Percentiles rank a stretch among this genome's conserved stretches.
phyloP scores from a whole-genome alignment of 805 yeast species.

The Candida namnaoensis region DNA sequence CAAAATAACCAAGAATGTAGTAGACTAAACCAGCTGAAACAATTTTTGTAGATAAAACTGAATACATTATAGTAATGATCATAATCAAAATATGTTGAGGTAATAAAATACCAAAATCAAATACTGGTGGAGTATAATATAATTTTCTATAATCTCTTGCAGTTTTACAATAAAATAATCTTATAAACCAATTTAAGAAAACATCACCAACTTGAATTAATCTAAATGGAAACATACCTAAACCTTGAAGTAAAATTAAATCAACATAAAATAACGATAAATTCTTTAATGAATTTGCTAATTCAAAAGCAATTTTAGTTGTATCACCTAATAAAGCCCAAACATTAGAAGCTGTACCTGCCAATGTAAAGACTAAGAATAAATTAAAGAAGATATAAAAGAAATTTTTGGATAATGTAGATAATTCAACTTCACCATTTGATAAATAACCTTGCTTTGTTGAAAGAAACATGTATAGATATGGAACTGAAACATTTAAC shows the following conservation, averaged over 20 bases:
- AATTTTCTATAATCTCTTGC: conserved; percentile 74
- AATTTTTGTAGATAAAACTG: conserved; percentile 85
- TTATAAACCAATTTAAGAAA: conserved; percentile 59
- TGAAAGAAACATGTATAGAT: conserved; percentile 74
- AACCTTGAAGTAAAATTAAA: conserved; percentile 68
- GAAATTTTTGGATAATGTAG: conserved; percentile 86
- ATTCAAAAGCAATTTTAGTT: conserved; percentile 76
- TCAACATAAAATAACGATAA: conserved; percentile 87
- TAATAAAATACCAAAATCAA: conserved; percentile 82
- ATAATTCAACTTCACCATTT: conserved; percentile 87
- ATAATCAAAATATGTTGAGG: conserved; percentile 89
- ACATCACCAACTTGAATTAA: conserved; percentile 73
- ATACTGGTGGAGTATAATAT: conserved; percentile 75
- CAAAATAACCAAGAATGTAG: conserved; percentile 78
- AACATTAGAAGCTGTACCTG: conserved; percentile 80
- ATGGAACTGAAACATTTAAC: conserved; percentile 78
- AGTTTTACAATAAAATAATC: conserved; percentile 50
- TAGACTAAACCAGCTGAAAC: conserved; percentile 79
- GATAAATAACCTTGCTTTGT: conserved; percentile 83
- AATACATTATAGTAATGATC: conserved; percentile 78
- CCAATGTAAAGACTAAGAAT: conserved; percentile 88
- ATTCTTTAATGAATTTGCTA: conserved; percentile 74
- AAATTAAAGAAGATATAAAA: conserved; percentile 90
- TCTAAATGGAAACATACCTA: conserved; percentile 87
- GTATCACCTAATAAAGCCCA: conserved; percentile 84